phyloP scores from a whole-genome alignment of 495 filamentous ascomycete species.

The Lepraria neglecta region DNA sequence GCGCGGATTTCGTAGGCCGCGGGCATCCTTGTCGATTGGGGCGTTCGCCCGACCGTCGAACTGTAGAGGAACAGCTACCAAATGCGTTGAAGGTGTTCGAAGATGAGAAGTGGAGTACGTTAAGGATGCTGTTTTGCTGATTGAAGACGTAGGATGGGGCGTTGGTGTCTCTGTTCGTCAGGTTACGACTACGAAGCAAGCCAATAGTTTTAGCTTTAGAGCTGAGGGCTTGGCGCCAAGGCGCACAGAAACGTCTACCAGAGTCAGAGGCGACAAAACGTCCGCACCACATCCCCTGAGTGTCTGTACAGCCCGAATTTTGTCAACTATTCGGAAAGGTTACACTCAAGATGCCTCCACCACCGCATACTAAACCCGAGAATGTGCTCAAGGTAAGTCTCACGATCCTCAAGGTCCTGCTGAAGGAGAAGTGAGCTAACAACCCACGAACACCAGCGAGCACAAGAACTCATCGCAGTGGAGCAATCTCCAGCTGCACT shows the following conservation, averaged over 20 bases:
- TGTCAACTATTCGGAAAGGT: not conserved
- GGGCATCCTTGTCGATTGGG: conserved; percentile 35
- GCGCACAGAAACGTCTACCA: conserved; percentile 2
- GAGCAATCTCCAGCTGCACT: conserved; percentile 87
- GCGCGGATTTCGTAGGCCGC: conserved; percentile 50
- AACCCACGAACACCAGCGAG: conserved; percentile 49
- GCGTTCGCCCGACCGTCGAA: conserved; percentile 38
- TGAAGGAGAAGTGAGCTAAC: conserved; percentile 21
- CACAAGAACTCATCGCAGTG: conserved; percentile 96
- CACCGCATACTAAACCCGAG: conserved; percentile 93
- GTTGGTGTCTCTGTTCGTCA: not conserved
- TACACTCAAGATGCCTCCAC: conserved; percentile 74
- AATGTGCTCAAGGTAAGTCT: conserved; percentile 83
- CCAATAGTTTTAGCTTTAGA: not conserved
- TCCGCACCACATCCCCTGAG: not conserved
- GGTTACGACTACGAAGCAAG: not conserved
- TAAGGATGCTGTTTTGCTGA: not conserved
- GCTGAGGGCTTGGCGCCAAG: not conserved
- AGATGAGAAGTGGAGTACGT: not conserved
- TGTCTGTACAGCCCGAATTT: not conserved
- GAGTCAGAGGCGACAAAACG: not conserved
- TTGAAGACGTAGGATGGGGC: not conserved
- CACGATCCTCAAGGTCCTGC: conserved; percentile 9
- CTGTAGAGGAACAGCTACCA: conserved; percentile 26
- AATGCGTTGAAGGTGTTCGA: not conserved